Base-by-base conservation (phyloP, 2,329 filamentous ascomycete species). In the Ambrosiella cleistominuta region DNA sequence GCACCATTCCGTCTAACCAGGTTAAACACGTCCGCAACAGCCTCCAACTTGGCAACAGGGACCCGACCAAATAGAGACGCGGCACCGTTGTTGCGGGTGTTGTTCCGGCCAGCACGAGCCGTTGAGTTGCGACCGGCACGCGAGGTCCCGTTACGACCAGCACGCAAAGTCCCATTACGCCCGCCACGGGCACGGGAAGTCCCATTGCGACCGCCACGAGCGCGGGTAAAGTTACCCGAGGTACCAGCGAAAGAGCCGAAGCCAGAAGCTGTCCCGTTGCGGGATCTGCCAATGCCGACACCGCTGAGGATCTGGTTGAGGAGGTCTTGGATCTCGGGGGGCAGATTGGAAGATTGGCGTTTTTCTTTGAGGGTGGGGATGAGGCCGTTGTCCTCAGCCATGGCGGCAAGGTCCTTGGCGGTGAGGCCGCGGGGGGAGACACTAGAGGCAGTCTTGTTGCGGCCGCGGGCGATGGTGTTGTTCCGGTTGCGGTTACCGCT, bases 401-500 rank as follows among this genome's bases (percentile, higher is more conserved):
- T 65, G 2, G 68, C 69, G 11, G 69, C 68, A 19, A 69, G 70
- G 54, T 70, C 45, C 17, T n/a, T 15, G 15, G 15, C 45, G 45
- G 45, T 49, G 12, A 49, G 45, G 15, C 17, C 45, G 45, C 45
- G 45, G 45, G 15, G 45, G 15, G 13, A 9, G 17, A n/a, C 8
- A 19, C 12, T n/a, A 7, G 72, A 70, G 27, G 68, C 70, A 2
- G 62, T 27, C 45, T 64, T 66, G n/a, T 61, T 66, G 42, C 74
- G 74, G 77, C 85, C 81, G 71, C 84, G 65, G 1, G 72, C 70
- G 37, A 68, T 70, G 3, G 62, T 27, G 45, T 64, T 66, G n/a
- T 61, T 66, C 39, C 74, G 74, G 77, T 85, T 82, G 71, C 84
- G 85, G 66, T 67, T 74, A 59, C 73, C 63, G 62, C 85, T 74